Percentiles rank a stretch among this genome's conserved stretches.
phyloP scores from a whole-genome alignment of 2,329 filamentous ascomycete species.

The Aspergillus hiratsukae region DNA sequence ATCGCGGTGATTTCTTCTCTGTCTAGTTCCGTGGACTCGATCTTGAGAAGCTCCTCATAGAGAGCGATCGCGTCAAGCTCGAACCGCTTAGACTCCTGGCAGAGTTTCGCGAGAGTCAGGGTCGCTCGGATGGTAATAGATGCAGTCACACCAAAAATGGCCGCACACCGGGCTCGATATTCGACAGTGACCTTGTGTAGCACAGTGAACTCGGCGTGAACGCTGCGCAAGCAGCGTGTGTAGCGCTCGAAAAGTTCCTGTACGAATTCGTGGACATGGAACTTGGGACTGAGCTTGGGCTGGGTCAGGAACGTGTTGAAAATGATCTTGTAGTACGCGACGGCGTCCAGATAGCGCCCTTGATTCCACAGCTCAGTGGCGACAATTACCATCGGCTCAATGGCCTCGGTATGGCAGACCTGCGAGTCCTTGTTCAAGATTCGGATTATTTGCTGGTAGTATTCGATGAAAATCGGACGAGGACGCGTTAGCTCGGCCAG shows the following conservation, averaged over 20 bases:
- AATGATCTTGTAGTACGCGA: conserved; percentile 32
- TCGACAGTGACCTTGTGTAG: conserved; percentile 34
- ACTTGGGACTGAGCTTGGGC: conserved; percentile 27
- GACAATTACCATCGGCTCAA: conserved; percentile 37
- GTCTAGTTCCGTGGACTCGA: conserved; percentile 30
- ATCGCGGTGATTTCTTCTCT: conserved; percentile 30
- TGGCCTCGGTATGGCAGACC: conserved; percentile 32
- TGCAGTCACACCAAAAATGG: conserved; percentile 30
- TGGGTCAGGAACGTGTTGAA: conserved; percentile 33
- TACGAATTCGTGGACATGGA: conserved; percentile 33
- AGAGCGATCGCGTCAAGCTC: conserved; percentile 33
- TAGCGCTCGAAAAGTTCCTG: conserved; percentile 33
- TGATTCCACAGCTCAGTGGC: conserved; percentile 37
- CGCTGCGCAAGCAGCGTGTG: conserved; percentile 30
- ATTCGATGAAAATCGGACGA: conserved; percentile 36
- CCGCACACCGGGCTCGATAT: conserved; percentile 32
- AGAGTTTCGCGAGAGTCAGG: conserved; percentile 33
- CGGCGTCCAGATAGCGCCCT: conserved; percentile 34
- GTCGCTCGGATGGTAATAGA: conserved; percentile 37
- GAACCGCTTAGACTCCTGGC: conserved; percentile 35
- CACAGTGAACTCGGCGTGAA: conserved; percentile 25
- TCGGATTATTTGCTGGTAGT: conserved; percentile 36
- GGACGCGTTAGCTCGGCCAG: conserved; percentile 36
- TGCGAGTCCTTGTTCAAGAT: conserved; percentile 35
- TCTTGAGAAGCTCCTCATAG: conserved; percentile 37